phyloP scores from a whole-genome alignment of 1,139 yeast genomes.

The Candida sp. region DNA sequence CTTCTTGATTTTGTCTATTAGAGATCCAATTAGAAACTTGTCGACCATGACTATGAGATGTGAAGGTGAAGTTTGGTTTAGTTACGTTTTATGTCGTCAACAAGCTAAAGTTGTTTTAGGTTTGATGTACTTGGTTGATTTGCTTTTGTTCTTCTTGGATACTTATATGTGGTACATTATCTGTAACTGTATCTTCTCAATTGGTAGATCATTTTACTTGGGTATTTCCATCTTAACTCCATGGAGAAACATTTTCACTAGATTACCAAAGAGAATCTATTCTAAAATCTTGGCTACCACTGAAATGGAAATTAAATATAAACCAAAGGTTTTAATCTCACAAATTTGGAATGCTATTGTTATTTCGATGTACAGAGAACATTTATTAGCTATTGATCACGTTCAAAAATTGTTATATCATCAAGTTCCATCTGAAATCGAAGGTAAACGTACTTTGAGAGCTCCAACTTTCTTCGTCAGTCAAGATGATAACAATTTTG shows the following conservation, averaged over 20 bases:
- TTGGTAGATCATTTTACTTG: constrained; percentile 95
- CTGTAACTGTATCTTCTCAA: constrained; percentile 91
- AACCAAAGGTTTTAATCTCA: constrained; percentile 96
- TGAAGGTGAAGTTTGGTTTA: constrained; percentile 90
- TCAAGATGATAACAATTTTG: constrained; percentile 94
- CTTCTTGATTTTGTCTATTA: constrained; percentile 84
- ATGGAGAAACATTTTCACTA: constrained; percentile 97
- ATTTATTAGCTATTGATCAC: constrained; percentile 94
- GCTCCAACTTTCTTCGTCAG: constrained; percentile 99
- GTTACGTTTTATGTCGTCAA: constrained; percentile 67
- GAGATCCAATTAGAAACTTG: constrained; percentile 86
- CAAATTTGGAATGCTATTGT: constrained; percentile 99
- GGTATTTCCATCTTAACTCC: constrained; percentile 99
- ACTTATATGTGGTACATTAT: constrained; percentile 98
- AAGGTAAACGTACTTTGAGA: constrained; percentile 96
- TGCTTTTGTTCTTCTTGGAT: constrained; percentile 96
- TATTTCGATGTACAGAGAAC: constrained; percentile 98
- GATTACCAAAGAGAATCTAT: constrained; percentile 98
- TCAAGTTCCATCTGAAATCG: constrained; percentile 96
- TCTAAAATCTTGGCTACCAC: constrained; percentile 96
- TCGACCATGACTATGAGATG: constrained; percentile 48
- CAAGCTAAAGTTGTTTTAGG: constrained; percentile 90
- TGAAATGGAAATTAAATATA: constrained; percentile 98
- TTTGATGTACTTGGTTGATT: constrained; percentile 87
- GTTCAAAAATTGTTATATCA: constrained; percentile 96